phyloP scores from a whole-genome alignment of 1,284 basidiomycete genomes.

The Singerocomus rubriflavus region DNA sequence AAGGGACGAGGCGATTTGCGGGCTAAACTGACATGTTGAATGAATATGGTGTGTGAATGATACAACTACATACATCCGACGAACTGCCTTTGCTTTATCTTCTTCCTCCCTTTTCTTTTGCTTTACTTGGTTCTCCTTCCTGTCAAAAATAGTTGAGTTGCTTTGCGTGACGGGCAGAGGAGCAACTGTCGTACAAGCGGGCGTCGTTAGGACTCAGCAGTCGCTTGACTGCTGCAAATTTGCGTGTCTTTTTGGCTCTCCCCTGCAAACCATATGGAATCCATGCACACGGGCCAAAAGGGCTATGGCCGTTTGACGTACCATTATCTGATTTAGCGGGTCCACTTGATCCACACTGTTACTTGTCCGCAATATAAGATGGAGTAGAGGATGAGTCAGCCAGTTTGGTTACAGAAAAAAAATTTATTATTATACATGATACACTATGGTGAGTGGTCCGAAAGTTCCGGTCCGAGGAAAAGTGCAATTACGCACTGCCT shows the following conservation, averaged over 20 bases:
- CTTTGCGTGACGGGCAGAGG: not conserved
- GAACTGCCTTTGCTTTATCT: conserved; percentile 68
- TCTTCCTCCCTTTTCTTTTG: conserved; percentile 76
- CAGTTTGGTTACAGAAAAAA: too few relatives aligned
- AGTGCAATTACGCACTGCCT: too few relatives aligned
- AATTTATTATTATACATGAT: too few relatives aligned
- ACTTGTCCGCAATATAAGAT: not conserved
- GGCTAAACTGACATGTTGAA: conserved; percentile 40
- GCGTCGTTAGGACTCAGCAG: conserved; percentile 95
- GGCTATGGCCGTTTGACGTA: not conserved
- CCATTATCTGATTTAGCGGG: conserved; percentile 10
- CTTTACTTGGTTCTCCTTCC: conserved; percentile 80
- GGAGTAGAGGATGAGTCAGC: not conserved
- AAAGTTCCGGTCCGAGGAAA: too few relatives aligned
- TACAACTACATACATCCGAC: conserved; percentile 56
- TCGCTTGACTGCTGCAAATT: conserved; percentile 94
- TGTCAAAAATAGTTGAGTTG: conserved; percentile 28
- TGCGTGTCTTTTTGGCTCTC: conserved; percentile 93
- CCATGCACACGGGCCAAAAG: not conserved
- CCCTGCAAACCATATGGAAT: conserved; percentile 49
- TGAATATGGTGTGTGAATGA: not conserved
- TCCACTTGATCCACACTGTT: not conserved
- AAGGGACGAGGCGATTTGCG: conserved; percentile 83
- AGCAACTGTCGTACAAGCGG: conserved; percentile 67
- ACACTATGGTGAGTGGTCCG: too few relatives aligned